Base-by-base conservation (phyloP, 2,329 filamentous ascomycete species). In the Cercospora zeae-maydis region DNA sequence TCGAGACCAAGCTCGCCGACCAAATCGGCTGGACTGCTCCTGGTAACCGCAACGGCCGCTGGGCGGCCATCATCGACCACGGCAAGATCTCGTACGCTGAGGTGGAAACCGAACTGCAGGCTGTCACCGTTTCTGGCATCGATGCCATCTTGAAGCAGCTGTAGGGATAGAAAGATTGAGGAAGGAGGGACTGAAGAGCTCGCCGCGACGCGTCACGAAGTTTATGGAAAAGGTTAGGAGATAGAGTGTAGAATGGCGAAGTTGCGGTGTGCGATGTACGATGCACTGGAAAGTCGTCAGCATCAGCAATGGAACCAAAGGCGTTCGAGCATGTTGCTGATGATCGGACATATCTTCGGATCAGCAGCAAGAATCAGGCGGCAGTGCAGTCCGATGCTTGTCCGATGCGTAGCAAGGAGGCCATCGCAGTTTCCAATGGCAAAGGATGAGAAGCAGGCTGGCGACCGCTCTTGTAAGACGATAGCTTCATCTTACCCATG, bases 1-100 rank as follows among this genome's bases (percentile, higher is more conserved):
- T 67, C 42, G 66, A 68, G 57, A 67, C 66, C 58, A 68, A 68
- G 60, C 63, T 68, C 21, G 66, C 66, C 3, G 52, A 62, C 16
- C 37, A 64, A 61, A 67, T 68, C 27, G 66, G 66, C 64, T 68
- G 66, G 66, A 68, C 66, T 8, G 66, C 65, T 14, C 64, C 61
- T 6, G 66, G 65, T 33, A 64, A 67, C 52, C 66, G 66, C 52
- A 68, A 68, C 45, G 66, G 66, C 9, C 66, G 66, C 56, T 68
- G 49, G 42, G 66, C 66, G 9, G 64, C 59, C 21, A 63, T 68
- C 27, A 52, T 68, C 49, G 66, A 68, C 53, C 62, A 68, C 42
- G 66, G 66, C 57, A 68, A 68, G 59, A 55, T 67, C 19, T 56
- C 63, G 13, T 68, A 68, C 52, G 66, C 66, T 21, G 66, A 65